Evolutionary conservation across 306 rosid genomes (phyloP), one percentile per base, ranked within the genome.

Genomic region (Castanea crenata): DNA sequence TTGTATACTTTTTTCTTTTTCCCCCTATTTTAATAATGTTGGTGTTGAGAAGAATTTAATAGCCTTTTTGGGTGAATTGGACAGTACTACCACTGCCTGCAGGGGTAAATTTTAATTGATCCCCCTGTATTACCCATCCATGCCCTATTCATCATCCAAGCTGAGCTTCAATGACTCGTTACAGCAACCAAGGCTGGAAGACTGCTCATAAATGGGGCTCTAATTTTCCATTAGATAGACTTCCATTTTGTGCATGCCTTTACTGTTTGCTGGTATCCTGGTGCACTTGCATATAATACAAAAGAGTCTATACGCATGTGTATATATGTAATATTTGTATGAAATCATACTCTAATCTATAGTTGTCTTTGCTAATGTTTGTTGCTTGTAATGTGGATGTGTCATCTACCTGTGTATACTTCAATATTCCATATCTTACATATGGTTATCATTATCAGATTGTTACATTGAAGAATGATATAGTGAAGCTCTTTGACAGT

Each of bases 401-500:
- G 25, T 18, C 18, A 5, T 27, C 51, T 81, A 59, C 38, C 6
- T 32, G 55, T 52, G 27, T 38, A 62, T 35, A 74, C 35, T 81
- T 76, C 38, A 58, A 51, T 76, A 19, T 35, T 55, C 27, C 34
- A 55, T 75, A 77, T 79, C 84, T 88, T 65, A 85, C 75, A 25
- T 38, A 71, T 68, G 73, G 67, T 76, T 76, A 68, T 52, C 69
- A 52, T 79, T 86, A 57, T 82, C 97, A 96, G 99, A 86, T 92
- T 80, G 89, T 82, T 62, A 87, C 78, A 52, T 87, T 96, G 77
- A 93, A 92, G 81, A 93, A 79, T 78, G 99, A 93, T 79, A 82
- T 93, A 78, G 69, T 86, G 85, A 96, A 96, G 88, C 99, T 96
- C 82, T 96, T 96, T 77, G 99, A 93, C 89, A 90, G 92, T 81